phyloP scores from a whole-genome alignment of 805 yeast species.

The Wickerhamiella occidentalis region DNA sequence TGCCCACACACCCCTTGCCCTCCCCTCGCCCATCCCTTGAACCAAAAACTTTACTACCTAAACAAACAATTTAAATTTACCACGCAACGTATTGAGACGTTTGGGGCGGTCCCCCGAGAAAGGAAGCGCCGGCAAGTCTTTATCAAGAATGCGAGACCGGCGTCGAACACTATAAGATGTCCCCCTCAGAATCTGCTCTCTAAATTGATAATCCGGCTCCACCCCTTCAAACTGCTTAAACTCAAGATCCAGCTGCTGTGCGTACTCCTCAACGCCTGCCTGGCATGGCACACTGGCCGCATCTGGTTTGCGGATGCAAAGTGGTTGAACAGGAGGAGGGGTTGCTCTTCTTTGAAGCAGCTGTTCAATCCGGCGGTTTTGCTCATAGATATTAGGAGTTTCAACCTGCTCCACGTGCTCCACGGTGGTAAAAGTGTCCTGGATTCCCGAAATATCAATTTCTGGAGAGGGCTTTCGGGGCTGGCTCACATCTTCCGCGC shows the following conservation, averaged over 20 bases:
- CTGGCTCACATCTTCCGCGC: background rate
- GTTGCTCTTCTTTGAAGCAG: background rate
- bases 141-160: conserved; percentile 4
- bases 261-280: background rate
- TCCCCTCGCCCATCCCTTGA: too few species aligned
- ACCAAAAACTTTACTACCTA: too few species aligned
- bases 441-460: background rate
- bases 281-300: background rate
- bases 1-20: too few species aligned
- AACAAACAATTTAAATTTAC: background rate
- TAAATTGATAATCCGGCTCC: conserved; percentile 10
- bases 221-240: conserved; percentile 3
- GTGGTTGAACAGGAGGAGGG: background rate
- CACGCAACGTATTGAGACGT: background rate
- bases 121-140: conserved; percentile 9
- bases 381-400: background rate
- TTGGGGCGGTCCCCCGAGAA: background rate
- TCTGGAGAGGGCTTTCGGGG: background rate
- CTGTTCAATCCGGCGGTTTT: conserved; percentile 3
- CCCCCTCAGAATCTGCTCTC: conserved; percentile 4
- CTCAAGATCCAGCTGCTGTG: background rate
- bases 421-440: background rate
- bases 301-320: background rate
- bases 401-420: background rate
- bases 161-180: background rate